Conservation (phyloP, 148 eudicot species). For the Fagopyrum esculentum region DNA sequence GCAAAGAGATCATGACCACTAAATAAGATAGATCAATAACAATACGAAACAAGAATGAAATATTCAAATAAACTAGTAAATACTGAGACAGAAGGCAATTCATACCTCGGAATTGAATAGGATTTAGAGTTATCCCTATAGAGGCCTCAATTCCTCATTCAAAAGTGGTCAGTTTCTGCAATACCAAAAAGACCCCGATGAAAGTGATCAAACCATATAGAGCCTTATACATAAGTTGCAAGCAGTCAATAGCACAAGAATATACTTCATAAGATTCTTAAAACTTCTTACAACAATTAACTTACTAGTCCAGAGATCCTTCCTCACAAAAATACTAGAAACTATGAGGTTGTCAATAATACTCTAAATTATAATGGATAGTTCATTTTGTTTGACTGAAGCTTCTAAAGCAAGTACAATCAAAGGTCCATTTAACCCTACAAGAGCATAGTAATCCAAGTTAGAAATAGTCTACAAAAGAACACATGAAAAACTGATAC, state of each 20-base stretch:
- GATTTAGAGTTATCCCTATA: too few relatives aligned
- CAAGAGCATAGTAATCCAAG: constrained; percentile 38
- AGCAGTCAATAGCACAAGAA: neutral
- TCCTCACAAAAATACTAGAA: constrained; percentile 45
- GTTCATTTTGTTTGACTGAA: constrained; percentile 26
- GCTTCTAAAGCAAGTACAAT: constrained; percentile 31
- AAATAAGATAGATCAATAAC: too few relatives aligned
- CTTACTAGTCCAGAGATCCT: constrained; percentile 35
- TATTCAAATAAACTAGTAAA: too few relatives aligned
- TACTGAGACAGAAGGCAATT: too few relatives aligned
- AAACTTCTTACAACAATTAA: neutral
- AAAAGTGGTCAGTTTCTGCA: too few relatives aligned
- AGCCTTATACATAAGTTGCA: constrained; percentile 17
- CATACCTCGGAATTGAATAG: too few relatives aligned
- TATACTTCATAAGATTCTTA: neutral
- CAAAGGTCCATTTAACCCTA: constrained; percentile 45
- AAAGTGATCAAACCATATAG: neutral
- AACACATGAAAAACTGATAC: neutral
- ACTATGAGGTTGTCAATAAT: constrained; percentile 39
- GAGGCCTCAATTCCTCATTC: too few relatives aligned
- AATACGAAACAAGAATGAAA: too few relatives aligned
- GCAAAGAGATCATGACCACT: too few relatives aligned
- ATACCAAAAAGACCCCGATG: too few relatives aligned
- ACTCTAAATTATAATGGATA: constrained; percentile 43
- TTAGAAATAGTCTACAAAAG: constrained; percentile 35